Base-by-base conservation (phyloP, 139 green algal species). In the Tetraselmis chui region DNA sequence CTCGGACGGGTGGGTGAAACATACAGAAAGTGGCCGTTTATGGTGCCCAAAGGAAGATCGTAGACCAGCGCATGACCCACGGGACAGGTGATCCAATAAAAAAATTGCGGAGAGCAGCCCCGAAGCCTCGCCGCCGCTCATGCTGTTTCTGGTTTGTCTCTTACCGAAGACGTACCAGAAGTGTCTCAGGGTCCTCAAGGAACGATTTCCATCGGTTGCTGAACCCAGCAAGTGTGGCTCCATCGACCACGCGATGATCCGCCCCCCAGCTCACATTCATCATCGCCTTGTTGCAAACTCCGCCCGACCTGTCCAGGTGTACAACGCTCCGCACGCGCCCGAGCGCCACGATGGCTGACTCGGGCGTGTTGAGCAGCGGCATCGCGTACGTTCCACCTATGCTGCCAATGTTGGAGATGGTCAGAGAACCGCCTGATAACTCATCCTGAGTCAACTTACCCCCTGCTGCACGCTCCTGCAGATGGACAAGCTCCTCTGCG, bases 201-300 rank as follows among this genome's bases (percentile, higher is more conserved):
- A 91, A 83, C 1, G 22, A 28, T 75, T 92, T 93, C 91, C 90
- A 96, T 0, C 74, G 76, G 31, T 89, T 90, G 80, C 82, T 89
- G 59, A 97, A 93, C 2, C 81, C 75, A 0, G 95, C 95, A n/a
- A 98, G 81, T 0, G 84, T 92, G 1, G 92, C 93, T 1, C 95
- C 95, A 84, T 98, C 95, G 22, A 98, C 83, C 30, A 97, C 92
- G 2, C 95, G 85, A 83, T 97, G 93, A 78, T 97, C 93, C 0
- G 93, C 93, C 2, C 91, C 90, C 93, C 92, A 96, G 79, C 89
- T 95, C 1, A 95, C 81, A 23, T 85, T 77, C 89, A 92, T 80
- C 24, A 91, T 23, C 1, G 76, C 59, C 1, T 30, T 75, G 1
- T 58, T 30, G 18, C 31, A 2, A 30, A 86, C 32, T 22, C 74